Percentiles rank a stretch among this genome's conserved stretches.
Conservation (phyloP, 306 rosid species). For the Vigna hirtella region DNA sequence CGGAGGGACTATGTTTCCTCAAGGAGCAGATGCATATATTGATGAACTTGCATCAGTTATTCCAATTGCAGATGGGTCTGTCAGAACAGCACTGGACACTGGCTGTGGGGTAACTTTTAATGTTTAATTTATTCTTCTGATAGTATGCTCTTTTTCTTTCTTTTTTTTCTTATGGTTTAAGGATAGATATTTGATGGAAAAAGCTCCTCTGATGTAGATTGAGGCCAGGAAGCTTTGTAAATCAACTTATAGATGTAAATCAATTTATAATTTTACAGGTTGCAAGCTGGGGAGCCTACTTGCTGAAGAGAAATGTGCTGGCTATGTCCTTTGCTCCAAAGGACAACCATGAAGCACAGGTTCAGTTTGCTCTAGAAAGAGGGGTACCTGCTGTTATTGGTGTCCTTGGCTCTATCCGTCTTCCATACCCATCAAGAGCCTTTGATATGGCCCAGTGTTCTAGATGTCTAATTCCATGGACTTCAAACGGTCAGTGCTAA, state of each 20-base stretch:
- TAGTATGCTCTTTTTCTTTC: constrained; percentile 1
- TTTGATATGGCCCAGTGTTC: constrained; percentile 99
- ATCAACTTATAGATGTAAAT: not conserved
- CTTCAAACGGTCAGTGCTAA: constrained; percentile 75
- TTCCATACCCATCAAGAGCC: constrained; percentile 92
- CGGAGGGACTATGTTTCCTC: constrained; percentile 99
- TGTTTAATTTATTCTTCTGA: constrained; percentile 20
- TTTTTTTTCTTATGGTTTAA: not conserved
- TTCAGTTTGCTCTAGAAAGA: constrained; percentile 95
- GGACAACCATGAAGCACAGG: constrained; percentile 99
- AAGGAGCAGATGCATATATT: constrained; percentile 90
- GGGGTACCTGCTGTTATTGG: constrained; percentile 96
- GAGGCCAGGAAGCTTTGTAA: not conserved
- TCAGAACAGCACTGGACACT: constrained; percentile 94
- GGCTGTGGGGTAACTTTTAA: constrained; percentile 84
- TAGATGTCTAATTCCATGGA: constrained; percentile 94
- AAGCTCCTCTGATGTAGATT: not conserved
- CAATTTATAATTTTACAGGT: constrained; percentile 55
- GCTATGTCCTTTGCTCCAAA: constrained; percentile 96
- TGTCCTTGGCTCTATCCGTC: constrained; percentile 87
- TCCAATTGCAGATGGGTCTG: constrained; percentile 84
- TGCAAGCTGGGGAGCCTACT: constrained; percentile 99
- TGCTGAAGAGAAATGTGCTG: constrained; percentile 85
- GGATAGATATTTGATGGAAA: constrained; percentile 18
- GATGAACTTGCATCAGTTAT: constrained; percentile 90